These are phyloP conservation scores for Taxillus chinensis DNA, from an alignment of 164 flowering plant species.

Conservation along the genomic window DNA sequence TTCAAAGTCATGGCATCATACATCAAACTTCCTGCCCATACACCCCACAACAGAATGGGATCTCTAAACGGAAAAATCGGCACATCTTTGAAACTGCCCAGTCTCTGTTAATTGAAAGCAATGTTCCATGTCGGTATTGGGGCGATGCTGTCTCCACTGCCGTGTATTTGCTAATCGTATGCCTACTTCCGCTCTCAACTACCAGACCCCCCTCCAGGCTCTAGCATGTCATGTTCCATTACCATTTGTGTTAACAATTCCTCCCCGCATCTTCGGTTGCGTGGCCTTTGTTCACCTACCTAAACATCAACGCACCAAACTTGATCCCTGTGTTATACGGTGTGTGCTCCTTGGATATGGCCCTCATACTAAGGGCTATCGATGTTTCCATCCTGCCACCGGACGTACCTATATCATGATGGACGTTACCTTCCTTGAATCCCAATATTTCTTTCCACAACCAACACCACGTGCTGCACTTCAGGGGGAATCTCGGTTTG, in stretches of 20 bases:
- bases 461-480: no score
- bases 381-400: neutral
- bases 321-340: neutral
- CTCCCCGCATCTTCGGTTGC: neutral
- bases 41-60: neutral
- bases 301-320: neutral
- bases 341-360: neutral
- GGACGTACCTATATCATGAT: no score
- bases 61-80: neutral
- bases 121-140: no score
- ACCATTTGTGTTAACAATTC: neutral
- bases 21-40: neutral
- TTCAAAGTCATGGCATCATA: neutral
- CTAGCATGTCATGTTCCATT: neutral
- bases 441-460: no score
- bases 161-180: no score
- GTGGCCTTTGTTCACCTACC: neutral
- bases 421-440: no score
- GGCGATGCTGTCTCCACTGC: no score
- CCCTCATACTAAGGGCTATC: neutral
- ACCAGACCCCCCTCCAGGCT: no score
- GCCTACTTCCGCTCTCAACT: no score
- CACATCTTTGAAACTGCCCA: neutral
- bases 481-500: no score
- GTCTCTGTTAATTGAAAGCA: no score